Evolutionary conservation across 306 rosid species (phyloP).

Genomic region (Quercus glauca): DNA sequence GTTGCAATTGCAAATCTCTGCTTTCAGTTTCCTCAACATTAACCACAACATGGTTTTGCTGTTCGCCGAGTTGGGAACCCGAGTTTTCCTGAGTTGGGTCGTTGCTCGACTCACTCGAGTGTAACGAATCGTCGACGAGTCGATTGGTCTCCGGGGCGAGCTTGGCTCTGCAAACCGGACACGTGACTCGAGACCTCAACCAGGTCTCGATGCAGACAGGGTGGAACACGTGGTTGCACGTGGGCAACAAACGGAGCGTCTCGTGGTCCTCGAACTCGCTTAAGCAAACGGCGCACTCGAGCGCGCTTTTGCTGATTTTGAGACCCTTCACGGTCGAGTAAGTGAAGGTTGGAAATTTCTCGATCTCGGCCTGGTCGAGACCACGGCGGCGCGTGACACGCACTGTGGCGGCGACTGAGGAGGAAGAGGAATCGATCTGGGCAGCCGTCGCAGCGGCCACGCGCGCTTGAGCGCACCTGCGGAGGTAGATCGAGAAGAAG

Average conservation of each 20-base stretch:
- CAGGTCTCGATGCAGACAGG: conserved; percentile 70
- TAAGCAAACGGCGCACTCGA: conserved; percentile 78
- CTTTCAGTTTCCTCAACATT: conserved; percentile 8
- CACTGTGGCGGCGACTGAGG: no score
- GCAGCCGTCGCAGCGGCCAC: not conserved
- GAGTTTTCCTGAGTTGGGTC: not conserved
- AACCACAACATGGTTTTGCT: not conserved
- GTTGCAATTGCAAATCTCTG: no score
- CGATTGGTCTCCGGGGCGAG: conserved; percentile 11
- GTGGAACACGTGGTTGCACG: conserved; percentile 73
- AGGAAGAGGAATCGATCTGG: no score
- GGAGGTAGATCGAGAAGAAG: not conserved
- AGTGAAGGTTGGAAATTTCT: conserved; percentile 52
- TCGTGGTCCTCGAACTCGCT: conserved; percentile 56
- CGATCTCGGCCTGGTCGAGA: conserved; percentile 39
- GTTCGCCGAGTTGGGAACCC: not conserved
- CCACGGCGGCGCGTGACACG: conserved; percentile 27
- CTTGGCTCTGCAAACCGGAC: conserved; percentile 68
- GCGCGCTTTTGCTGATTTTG: conserved; percentile 45
- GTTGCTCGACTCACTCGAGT: not conserved
- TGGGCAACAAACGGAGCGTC: conserved; percentile 64
- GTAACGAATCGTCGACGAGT: no score
- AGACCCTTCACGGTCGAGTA: conserved; percentile 55
- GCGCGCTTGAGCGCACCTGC: not conserved
- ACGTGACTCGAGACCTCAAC: conserved; percentile 58